Conservation (phyloP, 495 filamentous ascomycete species). For the Poronia punctata region DNA sequence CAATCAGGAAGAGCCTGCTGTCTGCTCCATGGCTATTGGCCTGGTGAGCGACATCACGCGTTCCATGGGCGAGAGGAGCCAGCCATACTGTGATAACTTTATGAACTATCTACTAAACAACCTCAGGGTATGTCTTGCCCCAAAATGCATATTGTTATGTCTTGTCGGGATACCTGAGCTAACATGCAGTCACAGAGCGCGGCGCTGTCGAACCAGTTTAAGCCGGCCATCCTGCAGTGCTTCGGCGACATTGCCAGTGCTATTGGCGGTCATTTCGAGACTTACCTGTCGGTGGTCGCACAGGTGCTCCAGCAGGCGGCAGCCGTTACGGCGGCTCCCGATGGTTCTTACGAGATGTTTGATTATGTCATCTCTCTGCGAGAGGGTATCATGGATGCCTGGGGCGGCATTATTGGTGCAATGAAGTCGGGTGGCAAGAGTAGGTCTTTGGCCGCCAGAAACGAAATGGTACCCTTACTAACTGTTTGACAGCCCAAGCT, state of each 20-base stretch:
- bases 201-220: conserved; percentile 86
- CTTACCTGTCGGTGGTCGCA: conserved; percentile 84
- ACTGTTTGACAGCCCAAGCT: conserved; percentile 46
- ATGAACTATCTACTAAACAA: conserved; percentile 96
- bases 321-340: conserved; percentile 60
- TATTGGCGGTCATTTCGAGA: conserved; percentile 86
- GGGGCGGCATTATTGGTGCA: conserved; percentile 89
- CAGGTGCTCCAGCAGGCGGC: conserved; percentile 91
- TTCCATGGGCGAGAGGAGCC: conserved; percentile 78
- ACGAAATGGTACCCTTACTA: background rate
- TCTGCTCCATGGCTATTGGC: conserved; percentile 96
- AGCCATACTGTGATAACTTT: conserved; percentile 91
- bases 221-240: conserved; percentile 94
- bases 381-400: conserved; percentile 98
- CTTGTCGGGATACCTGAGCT: conserved; percentile 14
- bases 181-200: conserved; percentile 47
- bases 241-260: conserved; percentile 98
- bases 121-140: conserved; percentile 58
- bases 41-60: conserved; percentile 93
- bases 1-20: conserved; percentile 88
- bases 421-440: conserved; percentile 77
- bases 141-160: background rate
- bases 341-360: conserved; percentile 80
- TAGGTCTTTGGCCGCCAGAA: conserved; percentile 32
- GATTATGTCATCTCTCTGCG: conserved; percentile 92